phyloP scores from a whole-genome alignment of 2,329 filamentous ascomycete genomes.

The Periconia macrospinosa region DNA sequence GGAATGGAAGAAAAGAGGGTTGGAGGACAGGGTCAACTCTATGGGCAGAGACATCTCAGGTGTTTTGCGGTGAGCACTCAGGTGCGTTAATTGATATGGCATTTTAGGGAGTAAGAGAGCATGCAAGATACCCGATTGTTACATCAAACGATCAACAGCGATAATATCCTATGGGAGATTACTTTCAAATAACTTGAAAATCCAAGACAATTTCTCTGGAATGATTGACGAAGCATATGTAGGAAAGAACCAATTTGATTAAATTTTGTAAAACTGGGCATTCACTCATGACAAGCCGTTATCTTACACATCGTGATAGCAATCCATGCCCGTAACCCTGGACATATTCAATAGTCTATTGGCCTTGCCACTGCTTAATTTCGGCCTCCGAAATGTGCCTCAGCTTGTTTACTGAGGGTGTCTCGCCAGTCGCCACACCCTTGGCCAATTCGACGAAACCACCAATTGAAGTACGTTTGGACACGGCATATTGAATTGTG shows the following conservation, averaged over 20 bases:
- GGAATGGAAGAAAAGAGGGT: constrained; percentile 62
- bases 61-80: constrained; percentile 47
- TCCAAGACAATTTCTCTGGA: no score
- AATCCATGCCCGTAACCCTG: neutral
- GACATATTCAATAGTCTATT: constrained; percentile 18
- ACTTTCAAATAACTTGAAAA: no score
- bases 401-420: constrained; percentile 73
- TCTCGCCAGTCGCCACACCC: constrained; percentile 71
- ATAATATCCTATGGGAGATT: neutral
- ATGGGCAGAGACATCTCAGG: constrained; percentile 71
- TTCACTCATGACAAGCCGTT: neutral
- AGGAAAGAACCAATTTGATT: no score
- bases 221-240: no score
- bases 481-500: constrained; percentile 72
- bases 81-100: neutral
- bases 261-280: no score
- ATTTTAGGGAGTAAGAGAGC: neutral
- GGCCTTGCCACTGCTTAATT: constrained; percentile 38
- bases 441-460: constrained; percentile 73
- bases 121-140: neutral
- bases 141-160: neutral
- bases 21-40: constrained; percentile 67
- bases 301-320: no score
- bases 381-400: constrained; percentile 66
- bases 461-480: constrained; percentile 63